Evolutionary conservation across 768 basidiomycete genomes (phyloP).

Genomic region (Mycena chlorophos): DNA sequence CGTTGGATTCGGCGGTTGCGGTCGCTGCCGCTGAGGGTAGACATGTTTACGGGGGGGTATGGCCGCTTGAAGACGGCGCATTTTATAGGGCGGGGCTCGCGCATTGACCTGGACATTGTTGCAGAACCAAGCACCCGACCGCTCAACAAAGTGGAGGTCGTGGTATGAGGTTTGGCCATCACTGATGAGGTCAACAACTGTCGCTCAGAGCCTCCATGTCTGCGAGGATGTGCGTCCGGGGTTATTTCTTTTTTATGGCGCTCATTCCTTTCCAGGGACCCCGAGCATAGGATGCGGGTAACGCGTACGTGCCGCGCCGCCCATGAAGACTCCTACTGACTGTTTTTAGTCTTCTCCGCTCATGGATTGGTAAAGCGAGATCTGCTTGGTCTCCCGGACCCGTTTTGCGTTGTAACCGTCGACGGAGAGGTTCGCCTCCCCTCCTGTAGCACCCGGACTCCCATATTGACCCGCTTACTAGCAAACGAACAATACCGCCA

Average conservation of each 20-base stretch:
- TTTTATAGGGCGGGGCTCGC: background rate
- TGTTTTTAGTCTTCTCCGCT: conserved; percentile 69
- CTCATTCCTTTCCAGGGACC: conserved; percentile 38
- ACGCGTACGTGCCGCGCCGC: conserved; percentile 40
- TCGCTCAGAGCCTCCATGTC: conserved; percentile 2
- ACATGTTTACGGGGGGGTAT: conserved; percentile 5
- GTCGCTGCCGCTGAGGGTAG: conserved; percentile 3
- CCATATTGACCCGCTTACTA: background rate
- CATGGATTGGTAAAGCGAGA: conserved; percentile 75
- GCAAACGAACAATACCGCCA: conserved; percentile 75
- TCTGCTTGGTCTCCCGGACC: conserved; percentile 77
- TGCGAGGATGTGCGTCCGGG: no score
- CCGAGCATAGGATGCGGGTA: conserved; percentile 50
- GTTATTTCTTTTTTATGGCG: no score
- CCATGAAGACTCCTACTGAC: conserved; percentile 8
- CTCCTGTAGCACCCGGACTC: background rate
- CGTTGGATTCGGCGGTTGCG: background rate
- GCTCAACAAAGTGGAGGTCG: no score
- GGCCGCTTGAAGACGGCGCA: background rate
- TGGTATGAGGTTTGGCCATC: no score
- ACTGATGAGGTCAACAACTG: no score
- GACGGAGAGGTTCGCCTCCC: conserved; percentile 53
- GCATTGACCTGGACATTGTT: no score
- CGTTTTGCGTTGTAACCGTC: conserved; percentile 85
- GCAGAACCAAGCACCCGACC: no score